phyloP scores from a whole-genome alignment of 1,284 basidiomycete species.

The Apiotrichum siamense region DNA sequence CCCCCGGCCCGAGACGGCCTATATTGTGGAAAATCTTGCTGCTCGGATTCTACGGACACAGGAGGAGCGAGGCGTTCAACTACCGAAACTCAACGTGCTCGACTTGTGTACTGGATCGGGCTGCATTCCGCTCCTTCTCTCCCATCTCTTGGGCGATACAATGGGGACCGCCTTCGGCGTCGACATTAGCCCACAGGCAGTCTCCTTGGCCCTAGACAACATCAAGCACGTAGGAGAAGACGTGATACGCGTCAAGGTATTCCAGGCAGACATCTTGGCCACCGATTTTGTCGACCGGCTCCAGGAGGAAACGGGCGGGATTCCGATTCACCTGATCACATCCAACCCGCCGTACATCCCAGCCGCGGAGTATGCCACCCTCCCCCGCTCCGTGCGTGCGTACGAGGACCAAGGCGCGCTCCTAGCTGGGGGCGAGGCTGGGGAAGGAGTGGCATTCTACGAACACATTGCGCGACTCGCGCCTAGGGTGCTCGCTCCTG shows the following conservation, averaged over 20 bases:
- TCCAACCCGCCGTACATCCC: conserved; percentile 93
- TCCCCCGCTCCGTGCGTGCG: conserved; percentile 62
- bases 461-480: conserved; percentile 61
- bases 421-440: conserved; percentile 66
- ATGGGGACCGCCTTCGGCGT: conserved; percentile 57
- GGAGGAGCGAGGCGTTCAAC: not conserved
- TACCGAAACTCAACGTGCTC: conserved; percentile 50
- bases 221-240: conserved; percentile 28
- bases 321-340: conserved; percentile 63
- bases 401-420: conserved; percentile 77
- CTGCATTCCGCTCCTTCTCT: conserved; percentile 76
- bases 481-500: conserved; percentile 46
- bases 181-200: conserved; percentile 64
- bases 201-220: conserved; percentile 68
- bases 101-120: conserved; percentile 88
- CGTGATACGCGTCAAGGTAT: conserved; percentile 6
- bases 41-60: conserved; percentile 14
- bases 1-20: conserved; percentile 85
- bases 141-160: conserved; percentile 56
- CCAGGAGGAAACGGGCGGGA: conserved; percentile 28
- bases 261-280: conserved; percentile 52
- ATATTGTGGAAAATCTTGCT: conserved; percentile 53
- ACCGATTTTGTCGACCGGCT: conserved; percentile 23
- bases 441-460: conserved; percentile 69
- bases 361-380: conserved; percentile 56